Percentiles rank a stretch among this genome's conserved stretches.
Evolutionary conservation across 495 filamentous ascomycete species (phyloP).

Genomic region (Chlorociboria aeruginascens): DNA sequence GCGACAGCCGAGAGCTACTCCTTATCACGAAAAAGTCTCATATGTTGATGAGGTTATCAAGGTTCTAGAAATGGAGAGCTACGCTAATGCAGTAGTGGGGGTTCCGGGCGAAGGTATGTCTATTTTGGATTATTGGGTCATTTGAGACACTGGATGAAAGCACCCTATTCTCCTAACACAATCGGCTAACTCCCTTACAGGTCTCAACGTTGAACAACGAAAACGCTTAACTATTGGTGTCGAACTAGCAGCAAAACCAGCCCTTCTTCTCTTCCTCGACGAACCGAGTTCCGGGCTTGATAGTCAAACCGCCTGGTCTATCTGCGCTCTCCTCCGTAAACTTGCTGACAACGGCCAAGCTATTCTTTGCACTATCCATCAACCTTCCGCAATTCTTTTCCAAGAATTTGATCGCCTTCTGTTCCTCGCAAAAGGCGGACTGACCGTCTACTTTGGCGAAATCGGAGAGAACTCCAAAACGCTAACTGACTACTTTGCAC

Average conservation of each 20-base stretch:
- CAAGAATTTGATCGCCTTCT: slow-evolving; percentile 79
- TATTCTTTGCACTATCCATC: slow-evolving; percentile 88
- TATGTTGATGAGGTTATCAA: slow-evolving; percentile 90
- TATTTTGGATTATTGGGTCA: background rate
- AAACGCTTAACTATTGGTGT: slow-evolving; percentile 87
- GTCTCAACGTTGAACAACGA: slow-evolving; percentile 85
- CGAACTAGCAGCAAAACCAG: slow-evolving; percentile 81
- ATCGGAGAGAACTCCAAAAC: slow-evolving; percentile 56
- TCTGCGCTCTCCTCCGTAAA: slow-evolving; percentile 67
- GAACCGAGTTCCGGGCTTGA: slow-evolving; percentile 42
- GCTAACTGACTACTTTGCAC: slow-evolving; percentile 58
- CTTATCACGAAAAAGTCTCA: slow-evolving; percentile 61
- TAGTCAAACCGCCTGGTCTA: slow-evolving; percentile 74
- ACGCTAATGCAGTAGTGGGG: slow-evolving; percentile 84
- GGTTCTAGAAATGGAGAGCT: slow-evolving; percentile 78
- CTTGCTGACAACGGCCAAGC: slow-evolving; percentile 75
- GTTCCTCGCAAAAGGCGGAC: slow-evolving; percentile 57
- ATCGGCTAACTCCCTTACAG: slow-evolving; percentile 54
- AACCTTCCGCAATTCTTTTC: slow-evolving; percentile 83
- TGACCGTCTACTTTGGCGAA: slow-evolving; percentile 68
- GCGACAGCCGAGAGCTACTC: slow-evolving; percentile 64
- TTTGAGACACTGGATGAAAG: slow-evolving; percentile 29
- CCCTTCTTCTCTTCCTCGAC: slow-evolving; percentile 77
- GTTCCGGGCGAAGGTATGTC: slow-evolving; percentile 57
- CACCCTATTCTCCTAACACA: slow-evolving; percentile 76